A percentile compares a stretch with the other conserved stretches of the same genome.
Evolutionary conservation across 2,329 filamentous ascomycete genomes (phyloP).

Genomic region (Sarocladium kiliense): DNA sequence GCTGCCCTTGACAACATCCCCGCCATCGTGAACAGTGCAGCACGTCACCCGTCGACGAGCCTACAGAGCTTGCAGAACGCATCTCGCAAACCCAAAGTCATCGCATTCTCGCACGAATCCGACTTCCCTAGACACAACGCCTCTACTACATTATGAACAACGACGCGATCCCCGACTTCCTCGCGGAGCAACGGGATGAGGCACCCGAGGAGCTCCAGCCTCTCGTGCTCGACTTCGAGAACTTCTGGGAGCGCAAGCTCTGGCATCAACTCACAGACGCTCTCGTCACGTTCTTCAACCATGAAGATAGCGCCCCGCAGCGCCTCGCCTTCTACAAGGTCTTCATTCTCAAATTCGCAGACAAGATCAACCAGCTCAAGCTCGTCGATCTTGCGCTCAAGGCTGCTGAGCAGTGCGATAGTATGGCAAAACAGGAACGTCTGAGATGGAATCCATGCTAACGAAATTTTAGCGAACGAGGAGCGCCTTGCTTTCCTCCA

Average conservation of each 20-base stretch:
- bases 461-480: conserved; percentile 60
- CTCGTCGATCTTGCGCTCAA: conserved; percentile 86
- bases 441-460: not conserved
- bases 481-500: conserved; percentile 83
- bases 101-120: not conserved
- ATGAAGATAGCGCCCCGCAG: conserved; percentile 74
- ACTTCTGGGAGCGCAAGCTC: conserved; percentile 96
- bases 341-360: conserved; percentile 93
- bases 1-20: not conserved
- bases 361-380: conserved; percentile 99
- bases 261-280: conserved; percentile 97
- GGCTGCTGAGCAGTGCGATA: conserved; percentile 77
- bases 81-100: not conserved
- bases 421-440: conserved; percentile 36
- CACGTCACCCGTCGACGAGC: not conserved
- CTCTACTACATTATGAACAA: conserved; percentile 72
- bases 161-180: conserved; percentile 87
- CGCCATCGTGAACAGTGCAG: not conserved
- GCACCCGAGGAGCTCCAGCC: conserved; percentile 84
- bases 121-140: not conserved
- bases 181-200: conserved; percentile 81
- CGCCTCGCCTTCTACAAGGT: conserved; percentile 87
- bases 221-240: conserved; percentile 87
- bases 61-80: not conserved
- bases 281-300: conserved; percentile 81